Conservation (phyloP, 2,329 filamentous ascomycete genomes). For the Scedosporium minutisporum region DNA sequence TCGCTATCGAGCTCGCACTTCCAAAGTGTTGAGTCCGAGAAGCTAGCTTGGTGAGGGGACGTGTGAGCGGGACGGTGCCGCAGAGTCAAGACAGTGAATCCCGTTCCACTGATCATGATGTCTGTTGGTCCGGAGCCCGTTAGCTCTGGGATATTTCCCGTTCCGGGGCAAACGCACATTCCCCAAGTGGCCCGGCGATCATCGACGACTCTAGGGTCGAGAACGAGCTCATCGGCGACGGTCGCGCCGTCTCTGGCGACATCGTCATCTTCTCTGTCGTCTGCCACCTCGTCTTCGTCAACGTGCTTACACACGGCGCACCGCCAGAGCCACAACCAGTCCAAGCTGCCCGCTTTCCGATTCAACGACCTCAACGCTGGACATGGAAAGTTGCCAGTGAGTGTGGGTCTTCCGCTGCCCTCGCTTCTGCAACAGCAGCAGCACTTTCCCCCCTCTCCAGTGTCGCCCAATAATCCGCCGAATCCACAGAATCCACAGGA, state of each 20-base stretch:
- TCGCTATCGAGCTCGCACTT: not conserved
- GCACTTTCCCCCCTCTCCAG: slow-evolving; percentile 7
- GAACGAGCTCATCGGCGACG: slow-evolving; percentile 4
- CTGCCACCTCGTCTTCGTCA: slow-evolving; percentile 1
- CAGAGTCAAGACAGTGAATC: not conserved
- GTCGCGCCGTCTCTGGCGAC: not conserved
- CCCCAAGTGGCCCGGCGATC: not conserved
- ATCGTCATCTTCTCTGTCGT: slow-evolving; percentile 1
- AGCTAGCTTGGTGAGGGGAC: not conserved
- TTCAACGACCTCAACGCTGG: slow-evolving; percentile 35
- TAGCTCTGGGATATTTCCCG: not conserved
- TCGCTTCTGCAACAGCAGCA: slow-evolving; percentile 5
- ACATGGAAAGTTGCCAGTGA: not conserved
- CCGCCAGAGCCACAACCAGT: slow-evolving; percentile 44
- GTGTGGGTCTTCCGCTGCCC: slow-evolving; percentile 5
- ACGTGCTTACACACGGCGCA: slow-evolving; percentile 20
- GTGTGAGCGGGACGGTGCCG: not conserved
- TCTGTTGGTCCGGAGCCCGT: slow-evolving; percentile 1
- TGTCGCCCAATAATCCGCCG: slow-evolving; percentile 14
- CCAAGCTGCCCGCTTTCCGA: slow-evolving; percentile 45
- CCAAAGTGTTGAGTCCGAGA: not conserved
- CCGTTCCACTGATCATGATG: not conserved
- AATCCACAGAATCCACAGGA: slow-evolving; percentile 9
- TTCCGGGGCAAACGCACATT: not conserved
- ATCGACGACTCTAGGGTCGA: slow-evolving; percentile 2